Evolutionary conservation across 805 yeast species (phyloP).

Genomic region (Wickerhamomyces silvicola): DNA sequence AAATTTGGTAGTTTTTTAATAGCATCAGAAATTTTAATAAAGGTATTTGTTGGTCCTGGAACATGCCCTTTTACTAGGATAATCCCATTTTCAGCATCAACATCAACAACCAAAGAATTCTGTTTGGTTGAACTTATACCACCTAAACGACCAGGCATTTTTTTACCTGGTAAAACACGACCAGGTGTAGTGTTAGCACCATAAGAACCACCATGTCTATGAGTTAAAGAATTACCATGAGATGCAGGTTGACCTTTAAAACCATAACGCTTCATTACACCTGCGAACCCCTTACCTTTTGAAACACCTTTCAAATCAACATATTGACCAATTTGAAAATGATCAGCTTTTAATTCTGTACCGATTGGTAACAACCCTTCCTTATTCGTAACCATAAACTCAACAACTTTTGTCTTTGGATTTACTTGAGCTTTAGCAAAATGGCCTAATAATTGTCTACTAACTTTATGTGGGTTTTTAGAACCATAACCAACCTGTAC

Average conservation of each 20-base stretch:
- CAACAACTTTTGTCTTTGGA: conserved; percentile 71
- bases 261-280: conserved; percentile 95
- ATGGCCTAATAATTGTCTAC: conserved; percentile 65
- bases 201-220: conserved; percentile 94
- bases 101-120: conserved; percentile 70
- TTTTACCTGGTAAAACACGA: conserved; percentile 91
- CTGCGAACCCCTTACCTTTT: conserved; percentile 95
- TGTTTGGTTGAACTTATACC: conserved; percentile 64
- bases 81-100: conserved; percentile 75
- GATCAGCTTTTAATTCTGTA: conserved; percentile 73
- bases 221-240: conserved; percentile 91
- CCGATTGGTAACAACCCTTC: conserved; percentile 70
- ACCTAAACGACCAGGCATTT: conserved; percentile 99
- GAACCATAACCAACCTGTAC: conserved; percentile 84
- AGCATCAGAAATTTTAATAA: conserved; percentile 75
- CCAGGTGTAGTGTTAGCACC: conserved; percentile 97
- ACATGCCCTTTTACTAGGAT: conserved; percentile 83
- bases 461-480: conserved; percentile 53
- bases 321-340: conserved; percentile 73
- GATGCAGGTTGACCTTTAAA: conserved; percentile 87
- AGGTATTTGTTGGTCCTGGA: conserved; percentile 79
- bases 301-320: conserved; percentile 76
- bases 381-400: conserved; percentile 70
- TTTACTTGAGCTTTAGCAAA: conserved; percentile 74
- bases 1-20: conserved; percentile 34